A percentile compares a stretch with the other conserved stretches of the same genome.
phyloP scores from a whole-genome alignment of 805 yeast species.

The Starmerella cellae region DNA sequence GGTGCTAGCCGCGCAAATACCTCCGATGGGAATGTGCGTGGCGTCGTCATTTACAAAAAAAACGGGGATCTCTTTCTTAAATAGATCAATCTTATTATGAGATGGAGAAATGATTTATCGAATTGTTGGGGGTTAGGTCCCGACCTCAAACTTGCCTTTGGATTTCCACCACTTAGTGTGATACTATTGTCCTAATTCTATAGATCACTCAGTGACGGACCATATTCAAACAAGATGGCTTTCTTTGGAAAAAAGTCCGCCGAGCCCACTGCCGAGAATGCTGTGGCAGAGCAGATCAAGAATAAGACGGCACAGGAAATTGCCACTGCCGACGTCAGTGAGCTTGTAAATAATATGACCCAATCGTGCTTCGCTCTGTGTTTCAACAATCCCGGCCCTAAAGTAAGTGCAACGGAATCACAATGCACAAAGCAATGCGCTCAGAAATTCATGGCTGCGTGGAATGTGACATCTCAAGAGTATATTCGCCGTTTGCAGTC shows the following conservation, averaged over 20 bases:
- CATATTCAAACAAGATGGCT: conserved; percentile 12
- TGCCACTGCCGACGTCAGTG: conserved; percentile 85
- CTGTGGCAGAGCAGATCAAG: conserved; percentile 27
- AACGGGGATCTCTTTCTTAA: no score
- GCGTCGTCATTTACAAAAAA: conserved; percentile 18
- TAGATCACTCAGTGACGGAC: no score
- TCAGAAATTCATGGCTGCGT: conserved; percentile 77
- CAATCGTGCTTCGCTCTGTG: conserved; percentile 81
- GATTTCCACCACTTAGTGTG: no score
- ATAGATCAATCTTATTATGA: background rate
- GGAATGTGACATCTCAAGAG: conserved; percentile 72
- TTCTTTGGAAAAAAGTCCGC: conserved; percentile 15
- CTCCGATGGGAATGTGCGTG: conserved; percentile 63
- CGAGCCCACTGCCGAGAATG: background rate
- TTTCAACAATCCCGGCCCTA: conserved; percentile 45
- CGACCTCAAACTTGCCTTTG: no score
- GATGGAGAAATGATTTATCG: background rate
- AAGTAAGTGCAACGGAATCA: conserved; percentile 40
- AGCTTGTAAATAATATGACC: conserved; percentile 69
- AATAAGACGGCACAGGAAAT: conserved; percentile 66
- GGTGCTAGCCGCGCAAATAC: conserved; percentile 78
- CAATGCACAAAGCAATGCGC: conserved; percentile 64
- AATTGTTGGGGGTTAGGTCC: background rate
- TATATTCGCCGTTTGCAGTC: conserved; percentile 64
- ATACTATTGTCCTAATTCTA: no score